A percentile compares a stretch with the other conserved stretches of the same genome.
Conservation (phyloP, 2,329 filamentous ascomycete species). For the Fonsecaea erecta region DNA sequence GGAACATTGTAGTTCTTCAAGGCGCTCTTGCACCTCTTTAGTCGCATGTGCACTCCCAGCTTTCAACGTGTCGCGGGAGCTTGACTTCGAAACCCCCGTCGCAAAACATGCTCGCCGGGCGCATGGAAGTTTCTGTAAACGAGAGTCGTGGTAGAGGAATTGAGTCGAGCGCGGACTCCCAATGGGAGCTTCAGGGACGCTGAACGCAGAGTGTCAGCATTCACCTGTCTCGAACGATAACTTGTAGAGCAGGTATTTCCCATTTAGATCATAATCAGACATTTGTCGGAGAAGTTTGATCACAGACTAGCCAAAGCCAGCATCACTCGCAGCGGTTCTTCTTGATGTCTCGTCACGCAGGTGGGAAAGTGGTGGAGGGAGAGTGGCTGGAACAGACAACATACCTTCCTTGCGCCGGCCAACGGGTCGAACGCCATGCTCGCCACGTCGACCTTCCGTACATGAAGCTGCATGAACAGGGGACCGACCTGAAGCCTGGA, state of each 20-base stretch:
- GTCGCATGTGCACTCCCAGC: slow-evolving; percentile 1
- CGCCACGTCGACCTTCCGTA: slow-evolving; percentile 46
- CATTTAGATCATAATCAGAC: slow-evolving; percentile 13
- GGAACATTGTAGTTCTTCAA: slow-evolving; percentile 45
- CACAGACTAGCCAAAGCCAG: slow-evolving; percentile 53
- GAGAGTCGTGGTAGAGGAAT: neutral
- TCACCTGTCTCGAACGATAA: neutral
- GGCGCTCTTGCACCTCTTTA: slow-evolving; percentile 44
- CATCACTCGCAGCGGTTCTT: slow-evolving; percentile 74
- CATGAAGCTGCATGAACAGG: slow-evolving; percentile 43
- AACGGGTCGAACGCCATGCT: slow-evolving; percentile 40
- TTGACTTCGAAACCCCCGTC: neutral
- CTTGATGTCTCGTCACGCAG: slow-evolving; percentile 53
- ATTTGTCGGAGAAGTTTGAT: slow-evolving; percentile 42
- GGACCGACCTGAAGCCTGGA: neutral
- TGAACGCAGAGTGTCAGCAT: neutral
- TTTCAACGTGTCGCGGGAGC: neutral
- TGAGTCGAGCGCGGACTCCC: neutral
- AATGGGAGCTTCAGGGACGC: neutral
- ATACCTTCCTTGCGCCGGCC: slow-evolving; percentile 42
- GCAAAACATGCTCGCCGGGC: slow-evolving; percentile 13
- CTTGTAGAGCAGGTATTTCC: neutral
- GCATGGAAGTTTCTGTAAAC: slow-evolving; percentile 8
- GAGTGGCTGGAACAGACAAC: slow-evolving; percentile 35
- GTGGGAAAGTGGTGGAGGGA: slow-evolving; percentile 11